phyloP scores from a whole-genome alignment of 345 rosid genomes.

The Eucalyptus erythrocorys region DNA sequence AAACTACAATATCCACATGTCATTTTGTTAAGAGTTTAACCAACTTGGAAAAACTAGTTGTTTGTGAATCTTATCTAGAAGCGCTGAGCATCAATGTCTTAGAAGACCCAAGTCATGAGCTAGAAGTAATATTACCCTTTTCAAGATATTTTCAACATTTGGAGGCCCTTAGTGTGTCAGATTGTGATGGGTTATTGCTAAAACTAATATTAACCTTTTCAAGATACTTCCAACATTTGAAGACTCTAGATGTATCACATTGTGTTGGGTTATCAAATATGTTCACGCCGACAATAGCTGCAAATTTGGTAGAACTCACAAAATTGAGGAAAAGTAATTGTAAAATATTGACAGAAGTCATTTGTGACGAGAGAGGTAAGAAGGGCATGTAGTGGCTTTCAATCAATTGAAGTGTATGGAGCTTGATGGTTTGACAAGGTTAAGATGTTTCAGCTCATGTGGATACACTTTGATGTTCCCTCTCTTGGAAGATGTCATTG shows the following conservation, averaged over 20 bases:
- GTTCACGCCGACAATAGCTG: not conserved
- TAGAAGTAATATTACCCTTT: not conserved
- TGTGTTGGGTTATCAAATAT: not conserved
- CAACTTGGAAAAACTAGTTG: not conserved
- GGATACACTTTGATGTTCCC: not conserved
- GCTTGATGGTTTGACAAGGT: not conserved
- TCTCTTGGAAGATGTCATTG: not conserved
- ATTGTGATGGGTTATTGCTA: not conserved
- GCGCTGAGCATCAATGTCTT: rapidly evolving
- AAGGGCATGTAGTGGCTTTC: not conserved
- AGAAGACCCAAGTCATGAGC: not conserved
- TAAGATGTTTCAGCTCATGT: not conserved
- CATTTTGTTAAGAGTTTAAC: rapidly evolving
- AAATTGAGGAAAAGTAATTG: not conserved
- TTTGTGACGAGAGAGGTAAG: not conserved
- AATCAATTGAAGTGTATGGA: not conserved
- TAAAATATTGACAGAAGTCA: not conserved
- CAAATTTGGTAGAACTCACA: not conserved
- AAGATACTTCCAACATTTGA: not conserved
- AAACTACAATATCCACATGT: not conserved
- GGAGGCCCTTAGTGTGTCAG: not conserved
- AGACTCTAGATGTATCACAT: not conserved
- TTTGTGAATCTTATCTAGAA: not conserved
- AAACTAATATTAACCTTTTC: not conserved
- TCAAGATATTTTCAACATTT: not conserved